phyloP scores from a whole-genome alignment of 1,284 basidiomycete species.

The Ganoderma sp. region DNA sequence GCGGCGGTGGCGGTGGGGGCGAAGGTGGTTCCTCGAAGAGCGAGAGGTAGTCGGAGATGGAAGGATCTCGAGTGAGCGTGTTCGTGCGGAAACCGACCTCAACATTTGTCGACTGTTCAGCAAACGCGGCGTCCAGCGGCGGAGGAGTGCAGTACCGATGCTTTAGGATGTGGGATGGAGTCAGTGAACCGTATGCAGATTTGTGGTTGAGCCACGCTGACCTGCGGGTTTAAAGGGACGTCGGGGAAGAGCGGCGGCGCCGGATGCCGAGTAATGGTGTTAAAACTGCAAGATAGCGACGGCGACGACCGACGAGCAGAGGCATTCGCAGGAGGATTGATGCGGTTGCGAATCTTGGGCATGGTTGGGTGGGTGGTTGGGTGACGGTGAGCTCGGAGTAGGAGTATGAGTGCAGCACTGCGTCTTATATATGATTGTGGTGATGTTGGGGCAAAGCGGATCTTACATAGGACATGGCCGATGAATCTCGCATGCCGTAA shows the following conservation, averaged over 20 bases:
- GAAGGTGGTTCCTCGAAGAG: slow-evolving; percentile 15
- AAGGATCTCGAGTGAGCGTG: background rate
- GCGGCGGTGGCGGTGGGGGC: background rate
- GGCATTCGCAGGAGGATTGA: background rate
- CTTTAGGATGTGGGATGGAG: background rate
- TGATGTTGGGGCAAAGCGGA: background rate
- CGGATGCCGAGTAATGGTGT: background rate
- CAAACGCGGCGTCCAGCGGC: slow-evolving; percentile 19
- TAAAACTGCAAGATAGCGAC: background rate
- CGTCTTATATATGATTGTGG: background rate
- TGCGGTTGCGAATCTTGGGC: slow-evolving; percentile 16
- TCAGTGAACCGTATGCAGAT: background rate
- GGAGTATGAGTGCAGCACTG: background rate
- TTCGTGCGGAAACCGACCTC: slow-evolving; percentile 17
- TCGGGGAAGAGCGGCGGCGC: slow-evolving; percentile 14
- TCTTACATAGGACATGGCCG: background rate
- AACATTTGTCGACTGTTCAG: background rate
- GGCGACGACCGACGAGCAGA: background rate
- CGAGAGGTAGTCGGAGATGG: slow-evolving; percentile 2
- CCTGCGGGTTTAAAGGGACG: slow-evolving; percentile 24
- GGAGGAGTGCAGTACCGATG: slow-evolving; percentile 28
- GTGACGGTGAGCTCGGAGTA: background rate
- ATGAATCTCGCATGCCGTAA: background rate
- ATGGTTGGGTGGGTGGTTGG: background rate
- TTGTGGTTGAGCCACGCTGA: slow-evolving; percentile 1